A percentile compares a stretch with the other conserved stretches of the same genome.
These are phyloP conservation scores for Nephelium lappaceum DNA, from an alignment of 345 rosid species.

Conservation along the genomic window DNA sequence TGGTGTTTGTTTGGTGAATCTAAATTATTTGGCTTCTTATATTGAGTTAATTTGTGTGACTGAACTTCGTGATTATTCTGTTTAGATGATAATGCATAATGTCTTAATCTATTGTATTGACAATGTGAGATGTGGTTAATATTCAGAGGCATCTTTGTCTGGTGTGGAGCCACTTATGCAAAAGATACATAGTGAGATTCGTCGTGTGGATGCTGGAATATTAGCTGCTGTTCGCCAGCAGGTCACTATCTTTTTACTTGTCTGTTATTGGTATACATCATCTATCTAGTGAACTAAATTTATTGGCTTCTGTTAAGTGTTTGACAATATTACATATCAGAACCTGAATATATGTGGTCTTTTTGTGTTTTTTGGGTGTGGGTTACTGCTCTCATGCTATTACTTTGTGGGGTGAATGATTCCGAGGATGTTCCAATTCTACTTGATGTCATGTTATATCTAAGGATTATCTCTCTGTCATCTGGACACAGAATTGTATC, in stretches of 20 bases:
- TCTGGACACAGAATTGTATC: neutral
- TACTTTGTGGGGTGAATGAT: neutral
- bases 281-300: neutral
- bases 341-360: neutral
- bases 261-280: neutral
- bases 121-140: constrained; percentile 16
- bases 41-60: neutral
- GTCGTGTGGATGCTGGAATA: constrained; percentile 92
- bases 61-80: constrained; percentile 5
- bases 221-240: constrained; percentile 97
- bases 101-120: constrained; percentile 14
- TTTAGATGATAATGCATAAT: constrained; percentile 9
- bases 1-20: neutral
- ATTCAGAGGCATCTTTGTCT: constrained; percentile 91
- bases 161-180: constrained; percentile 99
- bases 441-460: neutral
- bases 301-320: neutral
- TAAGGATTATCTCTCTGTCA: constrained; percentile 6
- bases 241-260: constrained; percentile 43
- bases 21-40: neutral
- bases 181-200: constrained; percentile 90
- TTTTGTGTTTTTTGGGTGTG: neutral
- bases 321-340: neutral
- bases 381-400: neutral
- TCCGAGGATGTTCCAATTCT: too few relatives aligned